Percentiles rank a stretch among this genome's conserved stretches.
These are phyloP conservation scores for Cucumis cinereus DNA, from an alignment of 306 rosid genomes.

Conservation along the genomic window DNA sequence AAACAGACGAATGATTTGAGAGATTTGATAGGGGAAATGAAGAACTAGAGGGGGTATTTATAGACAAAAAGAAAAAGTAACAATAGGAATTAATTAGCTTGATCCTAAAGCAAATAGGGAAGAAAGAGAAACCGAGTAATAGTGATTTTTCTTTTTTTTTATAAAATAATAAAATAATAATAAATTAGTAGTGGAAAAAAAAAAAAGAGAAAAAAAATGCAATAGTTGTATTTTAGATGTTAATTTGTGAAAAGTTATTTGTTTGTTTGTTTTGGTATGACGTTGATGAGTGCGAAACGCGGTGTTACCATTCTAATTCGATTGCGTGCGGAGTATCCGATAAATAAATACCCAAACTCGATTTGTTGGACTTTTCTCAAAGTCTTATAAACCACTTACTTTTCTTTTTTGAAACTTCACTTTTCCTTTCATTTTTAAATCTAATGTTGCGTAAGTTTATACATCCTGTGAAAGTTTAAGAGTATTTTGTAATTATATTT, in stretches of 20 bases:
- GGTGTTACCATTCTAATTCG: background rate
- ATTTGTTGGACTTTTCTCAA: background rate
- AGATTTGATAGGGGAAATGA: background rate
- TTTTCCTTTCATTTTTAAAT: background rate
- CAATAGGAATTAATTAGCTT: too few relatives aligned
- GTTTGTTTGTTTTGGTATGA: background rate
- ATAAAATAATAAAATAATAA: too few relatives aligned
- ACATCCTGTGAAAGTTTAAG: too few relatives aligned
- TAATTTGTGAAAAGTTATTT: background rate
- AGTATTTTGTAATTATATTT: too few relatives aligned
- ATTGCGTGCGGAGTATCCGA: background rate
- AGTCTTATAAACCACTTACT: background rate
- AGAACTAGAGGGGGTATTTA: background rate
- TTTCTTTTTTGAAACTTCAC: background rate
- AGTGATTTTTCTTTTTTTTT: background rate
- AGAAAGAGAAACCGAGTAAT: too few relatives aligned
- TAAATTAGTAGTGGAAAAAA: too few relatives aligned
- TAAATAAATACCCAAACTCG: background rate
- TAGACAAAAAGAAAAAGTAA: background rate
- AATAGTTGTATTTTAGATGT: background rate
- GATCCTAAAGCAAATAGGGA: background rate
- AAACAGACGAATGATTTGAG: background rate
- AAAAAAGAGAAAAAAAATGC: too few relatives aligned
- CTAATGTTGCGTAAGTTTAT: too few relatives aligned
- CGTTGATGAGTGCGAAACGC: background rate